Conservation (phyloP, 345 rosid species). For the Ceriops zippeliana region DNA sequence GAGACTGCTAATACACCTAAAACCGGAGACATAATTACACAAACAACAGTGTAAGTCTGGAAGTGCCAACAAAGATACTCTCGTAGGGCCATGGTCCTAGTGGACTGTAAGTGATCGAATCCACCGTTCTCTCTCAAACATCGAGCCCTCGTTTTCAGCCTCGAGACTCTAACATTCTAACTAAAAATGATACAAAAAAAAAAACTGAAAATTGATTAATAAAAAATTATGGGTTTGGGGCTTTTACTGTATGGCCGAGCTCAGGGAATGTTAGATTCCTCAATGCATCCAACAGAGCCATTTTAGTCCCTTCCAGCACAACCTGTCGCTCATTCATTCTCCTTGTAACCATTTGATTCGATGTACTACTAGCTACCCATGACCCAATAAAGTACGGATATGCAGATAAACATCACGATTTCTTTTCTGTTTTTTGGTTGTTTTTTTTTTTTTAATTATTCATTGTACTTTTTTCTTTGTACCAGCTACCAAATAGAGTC, state of each 20-base stretch:
- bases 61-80: slow-evolving; percentile 16
- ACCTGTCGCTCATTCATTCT: background rate
- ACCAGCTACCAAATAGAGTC: background rate
- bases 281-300: slow-evolving; percentile 20
- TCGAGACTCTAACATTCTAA: slow-evolving; percentile 55
- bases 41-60: background rate
- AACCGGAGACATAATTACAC: background rate
- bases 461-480: background rate
- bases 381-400: background rate
- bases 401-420: slow-evolving; percentile 9
- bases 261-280: slow-evolving; percentile 43
- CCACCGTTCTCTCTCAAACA: slow-evolving; percentile 30
- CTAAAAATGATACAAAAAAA: background rate
- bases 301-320: slow-evolving; percentile 1
- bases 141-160: slow-evolving; percentile 21
- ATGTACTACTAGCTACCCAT: background rate
- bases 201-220: background rate
- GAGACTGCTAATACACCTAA: background rate
- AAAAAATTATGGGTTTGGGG: slow-evolving; percentile 14
- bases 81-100: slow-evolving; percentile 10
- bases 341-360: background rate
- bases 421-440: background rate
- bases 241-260: slow-evolving; percentile 40
- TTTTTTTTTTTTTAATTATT: background rate
- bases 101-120: slow-evolving; percentile 34